phyloP scores from a whole-genome alignment of 2,329 filamentous ascomycete genomes.

The Claviceps sorghi region DNA sequence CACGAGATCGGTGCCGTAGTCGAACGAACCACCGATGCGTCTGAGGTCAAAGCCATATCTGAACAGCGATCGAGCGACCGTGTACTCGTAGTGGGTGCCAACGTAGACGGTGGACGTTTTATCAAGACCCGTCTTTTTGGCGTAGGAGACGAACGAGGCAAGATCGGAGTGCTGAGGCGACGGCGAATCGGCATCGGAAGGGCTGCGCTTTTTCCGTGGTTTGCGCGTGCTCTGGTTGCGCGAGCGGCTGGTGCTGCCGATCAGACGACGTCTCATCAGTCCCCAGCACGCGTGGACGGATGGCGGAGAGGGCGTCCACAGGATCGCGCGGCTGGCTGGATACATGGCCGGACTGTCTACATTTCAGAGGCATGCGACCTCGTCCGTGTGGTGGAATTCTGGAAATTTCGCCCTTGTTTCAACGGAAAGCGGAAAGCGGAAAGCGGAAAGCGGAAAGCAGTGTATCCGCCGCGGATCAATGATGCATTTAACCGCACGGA shows the following conservation, averaged over 20 bases:
- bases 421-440: too few species aligned
- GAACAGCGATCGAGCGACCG: constrained; percentile 38
- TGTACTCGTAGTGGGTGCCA: constrained; percentile 70
- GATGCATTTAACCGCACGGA: background rate
- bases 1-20: constrained; percentile 60
- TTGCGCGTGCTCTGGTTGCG: background rate
- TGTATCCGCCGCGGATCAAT: background rate
- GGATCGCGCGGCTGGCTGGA: background rate
- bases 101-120: constrained; percentile 45
- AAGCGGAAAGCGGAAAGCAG: too few species aligned
- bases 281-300: background rate
- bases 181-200: constrained; percentile 26
- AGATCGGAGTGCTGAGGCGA: constrained; percentile 46
- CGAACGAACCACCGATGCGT: constrained; percentile 50
- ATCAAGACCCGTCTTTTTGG: constrained; percentile 39
- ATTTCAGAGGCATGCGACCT: background rate
- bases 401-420: background rate
- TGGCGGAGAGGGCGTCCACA: background rate
- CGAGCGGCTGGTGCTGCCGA: background rate
- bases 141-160: constrained; percentile 49
- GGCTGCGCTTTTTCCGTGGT: constrained; percentile 12
- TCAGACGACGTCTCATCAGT: background rate
- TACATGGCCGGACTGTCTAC: background rate
- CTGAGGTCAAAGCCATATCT: constrained; percentile 49
- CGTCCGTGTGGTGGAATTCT: background rate